A percentile compares a stretch with the other conserved stretches of the same genome.
Evolutionary conservation across 106 monocot species (phyloP).

Genomic region (Iris macrosiphon): DNA sequence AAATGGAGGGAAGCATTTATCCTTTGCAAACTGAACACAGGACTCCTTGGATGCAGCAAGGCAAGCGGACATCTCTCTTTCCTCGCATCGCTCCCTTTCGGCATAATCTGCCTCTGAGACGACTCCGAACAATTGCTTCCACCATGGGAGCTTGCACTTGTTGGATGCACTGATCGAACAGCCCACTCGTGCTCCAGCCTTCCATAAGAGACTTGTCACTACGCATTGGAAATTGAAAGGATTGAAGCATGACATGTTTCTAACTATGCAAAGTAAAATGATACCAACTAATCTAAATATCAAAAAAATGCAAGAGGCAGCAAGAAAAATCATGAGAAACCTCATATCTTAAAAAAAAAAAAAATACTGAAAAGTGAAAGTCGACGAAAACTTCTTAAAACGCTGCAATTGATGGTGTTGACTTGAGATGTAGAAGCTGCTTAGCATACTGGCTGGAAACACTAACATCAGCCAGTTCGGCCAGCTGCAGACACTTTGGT

Average conservation of each 20-base stretch:
- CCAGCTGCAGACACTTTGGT: conserved; percentile 83
- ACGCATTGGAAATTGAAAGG: background rate
- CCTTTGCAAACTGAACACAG: conserved; percentile 59
- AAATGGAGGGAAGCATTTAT: conserved; percentile 66
- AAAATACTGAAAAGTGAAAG: too few relatives aligned
- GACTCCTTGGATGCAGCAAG: conserved; percentile 50
- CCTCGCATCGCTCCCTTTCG: conserved; percentile 76
- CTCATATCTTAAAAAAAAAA: too few relatives aligned
- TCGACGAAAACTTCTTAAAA: too few relatives aligned
- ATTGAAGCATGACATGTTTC: background rate
- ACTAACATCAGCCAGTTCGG: conserved; percentile 76
- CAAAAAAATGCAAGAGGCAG: too few relatives aligned
- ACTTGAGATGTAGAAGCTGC: too few relatives aligned
- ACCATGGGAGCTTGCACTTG: conserved; percentile 88
- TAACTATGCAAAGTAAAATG: background rate
- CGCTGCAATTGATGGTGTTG: too few relatives aligned
- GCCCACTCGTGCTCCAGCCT: conserved; percentile 76
- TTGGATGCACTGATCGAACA: conserved; percentile 81
- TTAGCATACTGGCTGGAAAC: conserved; percentile 71
- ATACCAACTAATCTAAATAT: background rate
- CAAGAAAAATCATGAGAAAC: too few relatives aligned
- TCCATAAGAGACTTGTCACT: conserved; percentile 6
- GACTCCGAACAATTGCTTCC: conserved; percentile 55
- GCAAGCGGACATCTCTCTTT: conserved; percentile 64
- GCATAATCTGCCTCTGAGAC: conserved; percentile 32